These are phyloP conservation scores for Xanthoconium separans DNA, from an alignment of 1,284 basidiomycete species.

Conservation along the genomic window DNA sequence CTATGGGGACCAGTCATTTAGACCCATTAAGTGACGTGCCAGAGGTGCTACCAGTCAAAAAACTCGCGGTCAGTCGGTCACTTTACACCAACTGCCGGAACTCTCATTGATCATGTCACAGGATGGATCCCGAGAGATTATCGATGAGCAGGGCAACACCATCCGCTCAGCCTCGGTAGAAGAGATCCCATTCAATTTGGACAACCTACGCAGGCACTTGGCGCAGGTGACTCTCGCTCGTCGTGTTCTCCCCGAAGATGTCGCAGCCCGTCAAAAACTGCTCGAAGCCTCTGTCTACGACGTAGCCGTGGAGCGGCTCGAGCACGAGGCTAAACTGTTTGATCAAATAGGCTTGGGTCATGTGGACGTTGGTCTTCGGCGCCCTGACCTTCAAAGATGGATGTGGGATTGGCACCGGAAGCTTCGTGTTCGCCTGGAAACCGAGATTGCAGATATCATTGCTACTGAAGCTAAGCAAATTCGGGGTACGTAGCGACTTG, in stretches of 20 bases:
- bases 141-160: conserved; percentile 25
- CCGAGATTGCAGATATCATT: conserved; percentile 56
- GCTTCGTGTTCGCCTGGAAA: conserved; percentile 53
- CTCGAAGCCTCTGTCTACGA: conserved; percentile 86
- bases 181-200: conserved; percentile 71
- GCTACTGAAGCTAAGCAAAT: conserved; percentile 36
- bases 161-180: conserved; percentile 23
- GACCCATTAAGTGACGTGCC: conserved; percentile 55
- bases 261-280: conserved; percentile 75
- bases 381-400: conserved; percentile 67
- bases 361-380: conserved; percentile 47
- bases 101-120: neutral
- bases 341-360: conserved; percentile 56
- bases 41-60: conserved; percentile 53
- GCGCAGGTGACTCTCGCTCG: conserved; percentile 61
- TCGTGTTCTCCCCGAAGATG: conserved; percentile 61
- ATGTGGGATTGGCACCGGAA: conserved; percentile 88
- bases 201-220: conserved; percentile 67
- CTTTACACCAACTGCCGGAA: neutral
- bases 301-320: conserved; percentile 73
- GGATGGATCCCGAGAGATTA: conserved; percentile 20
- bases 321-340: conserved; percentile 63
- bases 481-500: conserved; percentile 11
- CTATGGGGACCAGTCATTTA: conserved; percentile 39
- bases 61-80: conserved; percentile 23